phyloP scores from a whole-genome alignment of 495 filamentous ascomycete species.

The Podospora pseudoanserina region DNA sequence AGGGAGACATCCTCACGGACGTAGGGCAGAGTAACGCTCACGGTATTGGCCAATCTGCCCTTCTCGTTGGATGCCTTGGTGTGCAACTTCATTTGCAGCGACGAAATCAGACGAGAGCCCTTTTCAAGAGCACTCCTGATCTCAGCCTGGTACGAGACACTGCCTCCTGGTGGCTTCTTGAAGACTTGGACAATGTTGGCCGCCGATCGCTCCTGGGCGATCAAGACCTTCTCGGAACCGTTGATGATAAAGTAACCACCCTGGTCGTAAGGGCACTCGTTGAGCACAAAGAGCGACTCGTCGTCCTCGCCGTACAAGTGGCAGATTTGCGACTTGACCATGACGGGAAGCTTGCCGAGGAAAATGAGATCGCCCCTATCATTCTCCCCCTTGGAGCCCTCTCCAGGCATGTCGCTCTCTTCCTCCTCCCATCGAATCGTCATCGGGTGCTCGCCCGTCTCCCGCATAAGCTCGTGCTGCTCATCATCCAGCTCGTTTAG shows the following conservation, averaged over 20 bases:
- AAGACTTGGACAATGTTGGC: slow-evolving; percentile 99
- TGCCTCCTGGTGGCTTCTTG: slow-evolving; percentile 85
- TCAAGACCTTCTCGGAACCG: slow-evolving; percentile 98
- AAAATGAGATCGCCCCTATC: slow-evolving; percentile 54
- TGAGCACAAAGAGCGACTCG: slow-evolving; percentile 74
- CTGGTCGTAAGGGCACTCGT: slow-evolving; percentile 96
- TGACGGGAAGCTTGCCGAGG: slow-evolving; percentile 92
- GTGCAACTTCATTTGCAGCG: slow-evolving; percentile 81
- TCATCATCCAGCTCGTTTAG: slow-evolving; percentile 61
- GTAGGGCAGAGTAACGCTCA: slow-evolving; percentile 85
- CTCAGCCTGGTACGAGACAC: slow-evolving; percentile 88
- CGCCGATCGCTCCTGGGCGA: slow-evolving; percentile 94
- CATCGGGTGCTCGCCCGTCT: slow-evolving; percentile 49
- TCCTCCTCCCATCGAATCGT: slow-evolving; percentile 59
- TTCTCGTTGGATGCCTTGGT: slow-evolving; percentile 74
- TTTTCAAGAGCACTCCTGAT: slow-evolving; percentile 96
- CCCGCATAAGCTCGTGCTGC: slow-evolving; percentile 47
- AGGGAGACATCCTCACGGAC: slow-evolving; percentile 92
- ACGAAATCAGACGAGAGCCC: slow-evolving; percentile 87
- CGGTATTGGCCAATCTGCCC: slow-evolving; percentile 78
- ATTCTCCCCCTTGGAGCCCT: slow-evolving; percentile 41
- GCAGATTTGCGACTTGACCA: slow-evolving; percentile 95
- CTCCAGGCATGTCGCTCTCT: slow-evolving; percentile 36
- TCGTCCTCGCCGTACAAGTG: slow-evolving; percentile 77
- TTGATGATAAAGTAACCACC: slow-evolving; percentile 99